phyloP scores from a whole-genome alignment of 2,329 filamentous ascomycete species.

The Fusarium sp. region DNA sequence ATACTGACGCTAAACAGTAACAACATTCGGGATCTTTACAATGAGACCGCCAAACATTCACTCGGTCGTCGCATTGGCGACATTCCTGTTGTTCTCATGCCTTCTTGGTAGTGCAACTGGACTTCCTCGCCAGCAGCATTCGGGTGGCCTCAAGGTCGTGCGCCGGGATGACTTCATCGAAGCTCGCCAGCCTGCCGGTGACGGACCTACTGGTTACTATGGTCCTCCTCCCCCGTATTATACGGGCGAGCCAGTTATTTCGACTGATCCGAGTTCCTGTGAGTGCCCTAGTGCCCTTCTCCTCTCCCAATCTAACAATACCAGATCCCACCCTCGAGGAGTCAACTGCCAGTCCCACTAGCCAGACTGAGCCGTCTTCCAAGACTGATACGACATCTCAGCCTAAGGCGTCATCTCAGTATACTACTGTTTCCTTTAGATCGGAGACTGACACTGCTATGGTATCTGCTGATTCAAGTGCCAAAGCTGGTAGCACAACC shows the following conservation, averaged over 20 bases:
- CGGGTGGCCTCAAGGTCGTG: background rate
- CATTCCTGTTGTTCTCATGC: conserved; percentile 47
- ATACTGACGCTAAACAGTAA: conserved; percentile 13
- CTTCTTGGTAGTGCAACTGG: conserved; percentile 28
- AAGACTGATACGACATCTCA: conserved; percentile 2
- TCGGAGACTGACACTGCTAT: conserved; percentile 2
- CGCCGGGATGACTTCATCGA: conserved; percentile 26
- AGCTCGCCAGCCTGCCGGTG: conserved; percentile 18
- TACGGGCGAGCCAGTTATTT: conserved; percentile 17
- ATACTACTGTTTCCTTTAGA: background rate
- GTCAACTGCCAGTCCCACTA: conserved; percentile 10
- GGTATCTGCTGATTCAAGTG: conserved; percentile 40
- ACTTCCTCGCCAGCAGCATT: conserved; percentile 12
- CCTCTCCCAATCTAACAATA: conserved; percentile 16
- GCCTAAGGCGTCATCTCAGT: conserved; percentile 5
- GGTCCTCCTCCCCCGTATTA: conserved; percentile 46
- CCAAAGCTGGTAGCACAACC: conserved; percentile 35
- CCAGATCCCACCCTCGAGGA: conserved; percentile 23
- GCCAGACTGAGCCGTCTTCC: conserved; percentile 4
- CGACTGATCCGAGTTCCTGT: conserved; percentile 24
- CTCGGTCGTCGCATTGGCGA: conserved; percentile 52
- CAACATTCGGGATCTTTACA: conserved; percentile 35
- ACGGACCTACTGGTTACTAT: conserved; percentile 37
- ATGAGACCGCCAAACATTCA: conserved; percentile 57
- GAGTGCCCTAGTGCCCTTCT: background rate